Conservation (phyloP, 108 stramenopile genomes). For the Cyclotella sp. region DNA sequence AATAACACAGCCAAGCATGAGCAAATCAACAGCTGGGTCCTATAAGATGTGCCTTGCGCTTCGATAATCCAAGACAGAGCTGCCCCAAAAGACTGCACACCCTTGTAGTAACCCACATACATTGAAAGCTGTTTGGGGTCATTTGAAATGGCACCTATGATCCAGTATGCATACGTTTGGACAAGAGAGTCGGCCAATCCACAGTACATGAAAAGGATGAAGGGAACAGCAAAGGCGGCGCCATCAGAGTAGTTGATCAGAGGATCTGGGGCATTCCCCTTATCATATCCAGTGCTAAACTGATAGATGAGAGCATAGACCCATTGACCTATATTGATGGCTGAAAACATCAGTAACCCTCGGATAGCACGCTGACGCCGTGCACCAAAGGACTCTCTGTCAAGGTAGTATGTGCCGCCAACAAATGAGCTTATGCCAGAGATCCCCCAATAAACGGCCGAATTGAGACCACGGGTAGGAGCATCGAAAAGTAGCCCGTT, state of each 20-base stretch:
- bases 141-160: slow-evolving; percentile 6
- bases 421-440: neutral
- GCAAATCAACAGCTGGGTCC: slow-evolving; percentile 5
- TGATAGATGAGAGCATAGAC: neutral
- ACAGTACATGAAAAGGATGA: neutral
- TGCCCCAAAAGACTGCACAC: slow-evolving; percentile 7
- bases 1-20: neutral
- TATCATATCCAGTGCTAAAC: slow-evolving; percentile 2
- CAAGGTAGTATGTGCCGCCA: slow-evolving; percentile 5
- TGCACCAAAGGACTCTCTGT: slow-evolving; percentile 1
- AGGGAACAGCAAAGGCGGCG: neutral
- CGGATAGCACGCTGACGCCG: neutral
- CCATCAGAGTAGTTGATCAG: slow-evolving; percentile 9
- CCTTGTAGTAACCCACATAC: slow-evolving; percentile 7
- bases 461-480: neutral
- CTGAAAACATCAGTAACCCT: slow-evolving; percentile 2
- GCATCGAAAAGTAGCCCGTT: slow-evolving; percentile 6
- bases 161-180: slow-evolving; percentile 5
- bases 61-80: slow-evolving; percentile 6
- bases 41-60: neutral
- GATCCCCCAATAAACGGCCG: slow-evolving; percentile 4
- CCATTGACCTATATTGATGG: slow-evolving; percentile 6
- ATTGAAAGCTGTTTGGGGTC: slow-evolving; percentile 4
- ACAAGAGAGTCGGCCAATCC: slow-evolving; percentile 5
- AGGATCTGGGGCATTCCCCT: slow-evolving; percentile 1